Percentiles rank a stretch among this genome's conserved stretches.
phyloP scores from a whole-genome alignment of 192 early-diverging fungal species.

The Oehlia diaphana region DNA sequence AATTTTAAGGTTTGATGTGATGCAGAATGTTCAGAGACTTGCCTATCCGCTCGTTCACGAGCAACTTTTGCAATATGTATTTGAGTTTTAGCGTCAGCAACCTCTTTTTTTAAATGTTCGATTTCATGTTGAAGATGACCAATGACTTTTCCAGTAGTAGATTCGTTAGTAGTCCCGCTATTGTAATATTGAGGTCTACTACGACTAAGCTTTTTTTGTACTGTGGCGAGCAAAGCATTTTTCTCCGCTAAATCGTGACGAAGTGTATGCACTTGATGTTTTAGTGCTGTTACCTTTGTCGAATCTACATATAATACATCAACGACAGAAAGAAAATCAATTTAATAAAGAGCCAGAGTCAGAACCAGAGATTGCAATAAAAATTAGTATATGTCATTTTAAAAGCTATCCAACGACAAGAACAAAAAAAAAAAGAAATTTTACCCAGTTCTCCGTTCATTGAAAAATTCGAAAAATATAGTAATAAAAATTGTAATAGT shows the following conservation, averaged over 20 bases:
- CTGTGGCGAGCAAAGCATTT: conserved; percentile 21
- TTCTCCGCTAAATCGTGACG: conserved; percentile 28
- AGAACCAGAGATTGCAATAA: background rate
- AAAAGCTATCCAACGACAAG: background rate
- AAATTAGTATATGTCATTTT: background rate
- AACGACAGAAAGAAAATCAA: background rate
- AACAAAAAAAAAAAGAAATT: background rate
- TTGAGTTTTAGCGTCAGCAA: conserved; percentile 22
- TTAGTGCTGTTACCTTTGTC: background rate
- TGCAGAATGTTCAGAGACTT: conserved; percentile 22
- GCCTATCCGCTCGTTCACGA: conserved; percentile 26
- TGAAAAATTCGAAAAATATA: background rate
- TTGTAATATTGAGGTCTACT: background rate
- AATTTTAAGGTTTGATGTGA: conserved; percentile 24
- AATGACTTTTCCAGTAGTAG: conserved; percentile 24
- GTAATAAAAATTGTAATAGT: background rate
- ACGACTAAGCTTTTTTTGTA: conserved; percentile 27
- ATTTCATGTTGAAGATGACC: conserved; percentile 25
- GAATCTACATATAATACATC: conserved; percentile 2
- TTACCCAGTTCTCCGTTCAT: background rate
- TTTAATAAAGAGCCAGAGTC: background rate
- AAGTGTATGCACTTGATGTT: conserved; percentile 25
- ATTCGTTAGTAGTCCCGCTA: background rate
- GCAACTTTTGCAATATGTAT: conserved; percentile 22
- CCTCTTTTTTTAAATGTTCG: conserved; percentile 26